phyloP scores from a whole-genome alignment of 805 yeast species.

The Lipomyces chichibuensis region DNA sequence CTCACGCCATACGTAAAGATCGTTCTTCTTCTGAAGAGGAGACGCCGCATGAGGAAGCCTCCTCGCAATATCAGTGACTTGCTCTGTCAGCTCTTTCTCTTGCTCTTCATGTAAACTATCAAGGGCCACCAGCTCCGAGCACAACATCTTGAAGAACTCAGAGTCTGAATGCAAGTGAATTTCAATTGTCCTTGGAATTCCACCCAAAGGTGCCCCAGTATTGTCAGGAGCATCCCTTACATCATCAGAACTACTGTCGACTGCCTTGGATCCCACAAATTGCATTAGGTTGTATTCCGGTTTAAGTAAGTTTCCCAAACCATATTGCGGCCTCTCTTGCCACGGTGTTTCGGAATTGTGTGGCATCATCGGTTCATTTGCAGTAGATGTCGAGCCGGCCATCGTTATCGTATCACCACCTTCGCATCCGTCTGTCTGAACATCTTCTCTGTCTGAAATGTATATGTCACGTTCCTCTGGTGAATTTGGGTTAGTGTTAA shows the following conservation, averaged over 20 bases:
- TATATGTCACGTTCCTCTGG: conserved; percentile 4
- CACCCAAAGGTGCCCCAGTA: neutral
- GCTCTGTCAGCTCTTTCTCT: conserved; percentile 49
- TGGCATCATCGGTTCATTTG: neutral
- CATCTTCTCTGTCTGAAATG: conserved; percentile 10
- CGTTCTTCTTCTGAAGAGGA: conserved; percentile 51
- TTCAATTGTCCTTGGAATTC: conserved; percentile 38
- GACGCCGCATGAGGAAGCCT: conserved; percentile 48
- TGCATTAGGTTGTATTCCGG: neutral
- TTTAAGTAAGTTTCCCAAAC: neutral
- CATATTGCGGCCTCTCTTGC: neutral
- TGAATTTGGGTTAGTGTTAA: neutral
- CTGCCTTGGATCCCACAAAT: neutral
- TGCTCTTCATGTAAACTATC: conserved; percentile 50
- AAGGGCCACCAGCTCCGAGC: conserved; percentile 56
- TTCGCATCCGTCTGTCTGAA: conserved; percentile 2
- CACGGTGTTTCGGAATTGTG: neutral
- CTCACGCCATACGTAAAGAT: conserved; percentile 71
- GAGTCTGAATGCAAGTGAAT: conserved; percentile 58
- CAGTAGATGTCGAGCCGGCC: neutral
- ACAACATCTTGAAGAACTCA: conserved; percentile 61
- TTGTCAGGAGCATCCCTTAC: neutral
- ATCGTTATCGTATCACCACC: neutral
- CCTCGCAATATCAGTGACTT: conserved; percentile 51
- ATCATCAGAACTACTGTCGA: neutral